Conservation (phyloP, 2,329 filamentous ascomycete genomes). For the Aureobasidium sp. region DNA sequence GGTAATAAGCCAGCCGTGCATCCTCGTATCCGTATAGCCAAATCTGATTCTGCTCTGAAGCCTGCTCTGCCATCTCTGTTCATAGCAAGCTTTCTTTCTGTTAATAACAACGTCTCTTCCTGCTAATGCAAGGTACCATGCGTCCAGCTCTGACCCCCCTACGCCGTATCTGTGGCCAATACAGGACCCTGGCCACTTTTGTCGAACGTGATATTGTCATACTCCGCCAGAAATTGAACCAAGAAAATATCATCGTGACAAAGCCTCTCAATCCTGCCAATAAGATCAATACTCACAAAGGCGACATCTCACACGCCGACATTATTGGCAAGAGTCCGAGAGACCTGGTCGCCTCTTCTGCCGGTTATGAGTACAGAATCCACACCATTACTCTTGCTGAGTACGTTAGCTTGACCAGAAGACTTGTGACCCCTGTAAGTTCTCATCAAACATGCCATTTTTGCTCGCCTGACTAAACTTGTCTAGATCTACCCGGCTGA, state of each 20-base stretch:
- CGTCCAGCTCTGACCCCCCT: background rate
- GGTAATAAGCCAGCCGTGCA: background rate
- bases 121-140: background rate
- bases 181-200: background rate
- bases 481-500: conserved; percentile 65
- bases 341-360: conserved; percentile 47
- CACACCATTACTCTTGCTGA: conserved; percentile 61
- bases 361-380: conserved; percentile 44
- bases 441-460: background rate
- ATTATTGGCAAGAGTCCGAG: conserved; percentile 56
- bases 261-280: conserved; percentile 28
- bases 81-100: too few relatives aligned
- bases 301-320: conserved; percentile 41
- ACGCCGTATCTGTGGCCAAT: background rate
- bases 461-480: background rate
- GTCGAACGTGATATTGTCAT: conserved; percentile 34
- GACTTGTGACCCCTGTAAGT: conserved; percentile 66
- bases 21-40: background rate
- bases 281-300: conserved; percentile 36
- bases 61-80: background rate
- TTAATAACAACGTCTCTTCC: too few relatives aligned
- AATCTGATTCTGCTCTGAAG: conserved; percentile 2
- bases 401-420: conserved; percentile 58
- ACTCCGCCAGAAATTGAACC: conserved; percentile 32
- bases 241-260: conserved; percentile 28